Conservation (phyloP, 371 early-diverging fungal genomes). For the Mucor mucedo region DNA sequence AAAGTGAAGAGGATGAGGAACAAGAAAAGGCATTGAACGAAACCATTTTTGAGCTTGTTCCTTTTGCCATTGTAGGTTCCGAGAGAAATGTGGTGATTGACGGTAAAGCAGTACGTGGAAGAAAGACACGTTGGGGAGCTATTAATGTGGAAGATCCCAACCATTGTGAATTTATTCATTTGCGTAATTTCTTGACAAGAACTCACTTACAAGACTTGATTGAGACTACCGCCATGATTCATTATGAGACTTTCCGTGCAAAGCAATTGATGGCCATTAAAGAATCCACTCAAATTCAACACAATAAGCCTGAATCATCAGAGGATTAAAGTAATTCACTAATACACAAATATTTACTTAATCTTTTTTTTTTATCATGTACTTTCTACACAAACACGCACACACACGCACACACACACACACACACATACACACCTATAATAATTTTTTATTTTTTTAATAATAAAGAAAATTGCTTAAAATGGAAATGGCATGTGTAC, state of each 20-base stretch:
- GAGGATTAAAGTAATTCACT: not conserved
- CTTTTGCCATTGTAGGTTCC: conserved; percentile 87
- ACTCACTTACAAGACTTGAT: conserved; percentile 88
- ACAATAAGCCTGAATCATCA: conserved; percentile 3
- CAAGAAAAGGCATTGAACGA: conserved; percentile 76
- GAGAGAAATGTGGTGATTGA: conserved; percentile 82
- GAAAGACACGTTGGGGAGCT: conserved; percentile 72
- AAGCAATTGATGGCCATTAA: conserved; percentile 85
- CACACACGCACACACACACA: too few species aligned
- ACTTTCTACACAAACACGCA: too few species aligned
- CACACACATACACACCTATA: too few species aligned
- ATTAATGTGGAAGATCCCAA: conserved; percentile 74
- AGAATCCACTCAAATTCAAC: conserved; percentile 58
- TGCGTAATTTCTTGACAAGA: conserved; percentile 85
- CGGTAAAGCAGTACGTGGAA: conserved; percentile 75
- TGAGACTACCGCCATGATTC: conserved; percentile 87
- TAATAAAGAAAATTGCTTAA: too few species aligned
- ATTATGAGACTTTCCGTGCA: conserved; percentile 91
- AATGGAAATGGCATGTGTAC: too few species aligned
- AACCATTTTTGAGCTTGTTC: conserved; percentile 76
- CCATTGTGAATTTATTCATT: conserved; percentile 81
- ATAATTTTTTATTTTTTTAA: too few species aligned
- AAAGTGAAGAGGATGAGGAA: conserved; percentile 82
- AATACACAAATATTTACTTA: too few species aligned
- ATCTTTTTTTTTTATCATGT: too few species aligned